Percentiles rank a stretch among this genome's conserved stretches.
These are phyloP conservation scores for Dacryopinax primogenitus DNA, from an alignment of 768 basidiomycete genomes.

Conservation along the genomic window DNA sequence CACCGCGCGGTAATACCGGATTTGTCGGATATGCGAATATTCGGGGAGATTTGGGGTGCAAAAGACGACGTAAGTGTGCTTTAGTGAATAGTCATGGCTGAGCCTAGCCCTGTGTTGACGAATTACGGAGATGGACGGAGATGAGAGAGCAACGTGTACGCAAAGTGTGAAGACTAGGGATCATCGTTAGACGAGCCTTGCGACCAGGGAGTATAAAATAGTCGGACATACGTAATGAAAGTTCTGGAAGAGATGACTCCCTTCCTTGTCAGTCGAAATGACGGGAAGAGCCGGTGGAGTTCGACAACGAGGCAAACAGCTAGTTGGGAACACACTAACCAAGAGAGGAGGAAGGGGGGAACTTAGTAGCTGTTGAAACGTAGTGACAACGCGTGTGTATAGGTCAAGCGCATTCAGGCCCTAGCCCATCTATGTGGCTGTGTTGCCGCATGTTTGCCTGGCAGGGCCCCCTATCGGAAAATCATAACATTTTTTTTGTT, in stretches of 20 bases:
- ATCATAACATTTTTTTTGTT: neutral
- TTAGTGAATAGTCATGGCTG: conserved; percentile 7
- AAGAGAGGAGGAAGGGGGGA: neutral
- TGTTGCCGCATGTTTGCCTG: neutral
- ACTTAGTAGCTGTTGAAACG: conserved; percentile 4
- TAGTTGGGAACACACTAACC: neutral
- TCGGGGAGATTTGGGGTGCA: neutral
- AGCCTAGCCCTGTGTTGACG: neutral
- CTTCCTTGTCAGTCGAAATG: neutral
- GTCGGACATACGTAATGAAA: conserved; percentile 6
- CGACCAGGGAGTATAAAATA: neutral
- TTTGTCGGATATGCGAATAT: neutral
- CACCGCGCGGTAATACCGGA: conserved; percentile 3
- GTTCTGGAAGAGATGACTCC: conserved; percentile 4
- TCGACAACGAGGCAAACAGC: neutral
- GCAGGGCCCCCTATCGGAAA: neutral
- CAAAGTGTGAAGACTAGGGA: neutral
- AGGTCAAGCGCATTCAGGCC: too few relatives aligned
- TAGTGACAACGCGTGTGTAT: neutral
- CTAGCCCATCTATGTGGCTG: neutral
- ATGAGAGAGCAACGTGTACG: conserved; percentile 1
- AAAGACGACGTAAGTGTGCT: conserved; percentile 5
- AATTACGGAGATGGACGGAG: neutral
- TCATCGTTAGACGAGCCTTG: conserved; percentile 3
- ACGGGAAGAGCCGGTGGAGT: neutral